A percentile compares a stretch with the other conserved stretches of the same genome.
Conservation (phyloP, 139 green algal genomes). For the Picochlorum sp. region DNA sequence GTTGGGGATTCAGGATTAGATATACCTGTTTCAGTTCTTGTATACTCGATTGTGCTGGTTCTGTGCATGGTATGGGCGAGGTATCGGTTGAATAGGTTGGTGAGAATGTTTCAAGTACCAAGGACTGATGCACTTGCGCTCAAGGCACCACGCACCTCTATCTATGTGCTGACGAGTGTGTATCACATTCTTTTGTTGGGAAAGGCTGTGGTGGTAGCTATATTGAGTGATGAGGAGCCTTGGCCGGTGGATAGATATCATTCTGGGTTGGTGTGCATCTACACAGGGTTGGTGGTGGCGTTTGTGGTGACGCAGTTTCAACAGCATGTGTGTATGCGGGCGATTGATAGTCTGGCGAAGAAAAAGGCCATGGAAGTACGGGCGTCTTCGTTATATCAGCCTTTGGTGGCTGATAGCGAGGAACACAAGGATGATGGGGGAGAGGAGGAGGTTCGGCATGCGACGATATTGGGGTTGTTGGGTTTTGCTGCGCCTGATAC, state of each 20-base stretch:
- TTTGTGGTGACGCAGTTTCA: conserved; percentile 1
- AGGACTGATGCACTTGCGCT: no score
- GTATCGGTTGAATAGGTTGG: no score
- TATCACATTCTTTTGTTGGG: conserved; percentile 41
- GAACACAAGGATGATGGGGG: conserved; percentile 6
- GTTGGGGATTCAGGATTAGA: conserved; percentile 44
- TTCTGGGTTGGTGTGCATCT: conserved; percentile 38
- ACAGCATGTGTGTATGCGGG: neutral
- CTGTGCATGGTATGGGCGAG: neutral
- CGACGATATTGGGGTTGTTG: conserved; percentile 45
- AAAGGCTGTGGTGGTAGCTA: conserved; percentile 48
- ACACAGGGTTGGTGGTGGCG: conserved; percentile 10
- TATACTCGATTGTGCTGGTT: neutral
- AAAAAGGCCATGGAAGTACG: neutral
- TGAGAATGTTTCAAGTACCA: no score
- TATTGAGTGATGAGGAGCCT: conserved; percentile 32
- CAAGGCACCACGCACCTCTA: neutral
- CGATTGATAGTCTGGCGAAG: neutral
- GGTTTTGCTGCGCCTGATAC: conserved; percentile 37
- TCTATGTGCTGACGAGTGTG: neutral
- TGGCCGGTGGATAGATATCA: conserved; percentile 10
- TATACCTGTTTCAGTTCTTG: conserved; percentile 28
- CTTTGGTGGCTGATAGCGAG: conserved; percentile 21
- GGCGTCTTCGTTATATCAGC: neutral
- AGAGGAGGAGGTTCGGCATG: neutral